These are phyloP conservation scores for Fusarium redolens DNA, from an alignment of 2,329 filamentous ascomycete genomes.

Conservation along the genomic window DNA sequence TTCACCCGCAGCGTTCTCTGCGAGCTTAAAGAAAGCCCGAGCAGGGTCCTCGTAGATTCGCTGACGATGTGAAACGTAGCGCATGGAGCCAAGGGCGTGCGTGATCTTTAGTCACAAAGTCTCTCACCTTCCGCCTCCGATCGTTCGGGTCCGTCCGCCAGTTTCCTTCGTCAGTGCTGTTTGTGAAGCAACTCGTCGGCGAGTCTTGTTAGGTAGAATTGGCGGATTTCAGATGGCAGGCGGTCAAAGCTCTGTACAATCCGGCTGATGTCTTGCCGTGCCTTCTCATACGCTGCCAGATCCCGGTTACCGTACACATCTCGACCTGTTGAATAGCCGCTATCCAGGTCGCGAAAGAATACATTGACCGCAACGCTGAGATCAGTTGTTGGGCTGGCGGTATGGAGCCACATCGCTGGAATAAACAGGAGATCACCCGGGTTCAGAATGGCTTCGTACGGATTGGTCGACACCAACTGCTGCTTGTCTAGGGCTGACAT, in stretches of 20 bases:
- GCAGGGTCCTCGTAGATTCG: slow-evolving; percentile 4
- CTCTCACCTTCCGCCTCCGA: neutral
- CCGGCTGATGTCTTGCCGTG: slow-evolving; percentile 75
- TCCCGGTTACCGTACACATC: slow-evolving; percentile 93
- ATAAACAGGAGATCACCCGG: slow-evolving; percentile 84
- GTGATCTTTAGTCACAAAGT: neutral
- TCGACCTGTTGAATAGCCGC: slow-evolving; percentile 76
- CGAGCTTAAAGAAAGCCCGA: neutral
- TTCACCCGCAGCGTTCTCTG: neutral
- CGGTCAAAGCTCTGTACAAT: slow-evolving; percentile 73
- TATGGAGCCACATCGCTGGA: slow-evolving; percentile 87
- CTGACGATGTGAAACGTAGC: neutral
- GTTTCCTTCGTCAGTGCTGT: slow-evolving; percentile 9
- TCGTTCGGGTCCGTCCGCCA: neutral
- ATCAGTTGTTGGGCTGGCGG: slow-evolving; percentile 68
- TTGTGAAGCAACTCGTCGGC: slow-evolving; percentile 70
- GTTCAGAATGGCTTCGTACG: slow-evolving; percentile 72
- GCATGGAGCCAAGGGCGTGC: neutral
- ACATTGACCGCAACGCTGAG: slow-evolving; percentile 86
- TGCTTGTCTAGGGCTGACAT: slow-evolving; percentile 63
- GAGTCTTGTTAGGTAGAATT: slow-evolving; percentile 80
- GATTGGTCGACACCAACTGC: slow-evolving; percentile 63
- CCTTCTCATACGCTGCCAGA: slow-evolving; percentile 85
- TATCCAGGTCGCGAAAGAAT: slow-evolving; percentile 80
- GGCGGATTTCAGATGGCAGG: slow-evolving; percentile 72